Conservation (phyloP, 257 asterid species). For the Linaria vulgaris region DNA sequence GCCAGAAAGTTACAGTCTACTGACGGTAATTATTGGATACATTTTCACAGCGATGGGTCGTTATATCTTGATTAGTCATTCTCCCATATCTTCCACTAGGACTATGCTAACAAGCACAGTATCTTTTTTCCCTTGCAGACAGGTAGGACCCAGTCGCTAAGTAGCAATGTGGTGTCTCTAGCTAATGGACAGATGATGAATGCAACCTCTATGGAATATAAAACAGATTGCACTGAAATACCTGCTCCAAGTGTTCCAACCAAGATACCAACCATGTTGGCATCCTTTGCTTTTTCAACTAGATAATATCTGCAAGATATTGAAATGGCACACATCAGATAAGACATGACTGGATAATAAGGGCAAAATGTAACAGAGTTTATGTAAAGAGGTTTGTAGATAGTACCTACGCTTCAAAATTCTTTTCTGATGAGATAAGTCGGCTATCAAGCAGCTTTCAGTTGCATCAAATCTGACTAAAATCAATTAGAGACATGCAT, state of each 20-base stretch:
- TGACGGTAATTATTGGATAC: not conserved
- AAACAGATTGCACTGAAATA: conserved; percentile 25
- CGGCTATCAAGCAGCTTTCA: conserved; percentile 52
- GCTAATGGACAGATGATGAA: not conserved
- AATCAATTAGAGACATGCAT: conserved; percentile 37
- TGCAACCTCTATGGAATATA: conserved; percentile 7
- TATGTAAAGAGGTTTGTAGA: conserved; percentile 7
- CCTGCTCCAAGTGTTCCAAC: conserved; percentile 99
- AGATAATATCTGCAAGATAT: conserved; percentile 79
- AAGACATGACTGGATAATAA: conserved; percentile 17
- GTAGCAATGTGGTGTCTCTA: not conserved
- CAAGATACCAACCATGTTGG: conserved; percentile 89
- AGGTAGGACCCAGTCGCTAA: too few relatives aligned
- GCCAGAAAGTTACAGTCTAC: not conserved
- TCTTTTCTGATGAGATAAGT: conserved; percentile 66
- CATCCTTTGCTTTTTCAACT: conserved; percentile 96
- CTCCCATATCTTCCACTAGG: not conserved
- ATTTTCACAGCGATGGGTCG: not conserved
- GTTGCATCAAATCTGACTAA: conserved; percentile 90
- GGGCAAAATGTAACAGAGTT: conserved; percentile 12
- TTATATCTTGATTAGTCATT: not conserved
- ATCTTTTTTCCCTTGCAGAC: not conserved
- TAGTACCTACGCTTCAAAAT: conserved; percentile 83
- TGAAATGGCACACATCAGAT: conserved; percentile 9
- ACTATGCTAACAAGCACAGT: not conserved